Evolutionary conservation across 805 yeast species (phyloP).

Genomic region (Zygosaccharomyces rouxii): DNA sequence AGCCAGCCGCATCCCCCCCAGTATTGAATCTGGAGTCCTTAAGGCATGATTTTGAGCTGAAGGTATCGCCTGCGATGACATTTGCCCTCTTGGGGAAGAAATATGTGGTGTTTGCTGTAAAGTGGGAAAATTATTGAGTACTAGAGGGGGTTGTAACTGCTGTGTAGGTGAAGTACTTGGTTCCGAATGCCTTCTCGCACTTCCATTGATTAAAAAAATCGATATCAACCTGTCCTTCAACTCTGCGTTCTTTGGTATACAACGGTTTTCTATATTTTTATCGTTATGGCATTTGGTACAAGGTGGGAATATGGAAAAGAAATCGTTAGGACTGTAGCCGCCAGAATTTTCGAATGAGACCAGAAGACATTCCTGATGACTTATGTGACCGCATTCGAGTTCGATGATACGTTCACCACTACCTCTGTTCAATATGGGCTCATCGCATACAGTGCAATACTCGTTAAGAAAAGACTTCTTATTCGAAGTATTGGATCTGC

Average conservation of each 20-base stretch:
- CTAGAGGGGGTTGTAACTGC: not conserved
- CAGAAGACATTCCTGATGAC: slow-evolving; percentile 56
- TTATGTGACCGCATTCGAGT: slow-evolving; percentile 50
- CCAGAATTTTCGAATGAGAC: slow-evolving; percentile 35
- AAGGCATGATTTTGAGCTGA: slow-evolving; percentile 3
- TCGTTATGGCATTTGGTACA: slow-evolving; percentile 24
- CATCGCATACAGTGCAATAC: slow-evolving; percentile 45
- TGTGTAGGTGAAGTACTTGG: slow-evolving; percentile 1
- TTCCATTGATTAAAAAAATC: slow-evolving; percentile 18
- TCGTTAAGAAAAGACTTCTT: slow-evolving; percentile 29
- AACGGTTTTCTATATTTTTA: slow-evolving; percentile 13
- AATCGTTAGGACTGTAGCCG: slow-evolving; percentile 9
- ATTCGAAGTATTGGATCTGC: not conserved
- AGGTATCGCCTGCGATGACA: slow-evolving; percentile 13
- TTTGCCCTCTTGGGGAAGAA: slow-evolving; percentile 9
- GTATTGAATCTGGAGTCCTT: not conserved
- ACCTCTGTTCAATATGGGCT: slow-evolving; percentile 43
- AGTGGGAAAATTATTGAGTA: not conserved
- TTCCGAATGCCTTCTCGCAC: slow-evolving; percentile 7
- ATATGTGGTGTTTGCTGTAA: not conserved
- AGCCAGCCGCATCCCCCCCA: slow-evolving; percentile 1
- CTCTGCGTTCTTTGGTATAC: slow-evolving; percentile 29
- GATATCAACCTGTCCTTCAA: slow-evolving; percentile 30
- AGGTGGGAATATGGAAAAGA: slow-evolving; percentile 27
- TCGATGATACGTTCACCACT: slow-evolving; percentile 44